Conservation (phyloP, 1,284 basidiomycete species). For the Austropuccinia psidii region DNA sequence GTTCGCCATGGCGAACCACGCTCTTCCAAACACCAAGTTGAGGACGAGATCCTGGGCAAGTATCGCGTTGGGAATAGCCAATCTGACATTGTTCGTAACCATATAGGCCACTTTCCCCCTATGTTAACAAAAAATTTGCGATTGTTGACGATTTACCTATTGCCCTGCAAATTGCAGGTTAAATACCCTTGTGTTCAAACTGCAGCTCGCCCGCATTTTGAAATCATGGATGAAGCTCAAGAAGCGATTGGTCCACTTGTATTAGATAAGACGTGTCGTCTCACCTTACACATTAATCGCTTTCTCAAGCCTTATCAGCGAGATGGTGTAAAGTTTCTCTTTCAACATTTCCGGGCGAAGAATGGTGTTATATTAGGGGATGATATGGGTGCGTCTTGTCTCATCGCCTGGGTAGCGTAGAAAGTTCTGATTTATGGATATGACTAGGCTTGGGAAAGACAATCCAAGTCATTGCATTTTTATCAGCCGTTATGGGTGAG, state of each 20-base stretch:
- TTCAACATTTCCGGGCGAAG: neutral
- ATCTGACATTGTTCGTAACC: no score
- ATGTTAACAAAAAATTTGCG: neutral
- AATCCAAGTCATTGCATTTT: constrained; percentile 34
- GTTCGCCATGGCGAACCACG: no score
- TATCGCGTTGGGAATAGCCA: no score
- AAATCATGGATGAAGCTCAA: constrained; percentile 19
- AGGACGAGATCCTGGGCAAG: neutral
- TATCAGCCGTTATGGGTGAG: constrained; percentile 27
- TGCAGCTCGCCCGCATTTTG: constrained; percentile 16
- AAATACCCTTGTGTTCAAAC: constrained; percentile 21
- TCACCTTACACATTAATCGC: constrained; percentile 26
- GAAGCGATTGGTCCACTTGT: constrained; percentile 5
- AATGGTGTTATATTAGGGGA: constrained; percentile 32
- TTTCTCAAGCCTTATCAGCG: constrained; percentile 33
- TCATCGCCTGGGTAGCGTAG: neutral
- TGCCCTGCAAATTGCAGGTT: neutral
- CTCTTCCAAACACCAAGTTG: neutral
- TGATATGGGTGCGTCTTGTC: constrained; percentile 28
- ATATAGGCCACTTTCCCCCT: neutral
- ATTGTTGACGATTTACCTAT: neutral
- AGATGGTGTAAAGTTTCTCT: constrained; percentile 34
- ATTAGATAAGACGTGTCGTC: neutral
- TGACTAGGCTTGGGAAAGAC: constrained; percentile 28
- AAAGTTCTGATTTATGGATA: neutral